These are phyloP conservation scores for Solidago caesia DNA, from an alignment of 129 eudicot species.

Conservation along the genomic window DNA sequence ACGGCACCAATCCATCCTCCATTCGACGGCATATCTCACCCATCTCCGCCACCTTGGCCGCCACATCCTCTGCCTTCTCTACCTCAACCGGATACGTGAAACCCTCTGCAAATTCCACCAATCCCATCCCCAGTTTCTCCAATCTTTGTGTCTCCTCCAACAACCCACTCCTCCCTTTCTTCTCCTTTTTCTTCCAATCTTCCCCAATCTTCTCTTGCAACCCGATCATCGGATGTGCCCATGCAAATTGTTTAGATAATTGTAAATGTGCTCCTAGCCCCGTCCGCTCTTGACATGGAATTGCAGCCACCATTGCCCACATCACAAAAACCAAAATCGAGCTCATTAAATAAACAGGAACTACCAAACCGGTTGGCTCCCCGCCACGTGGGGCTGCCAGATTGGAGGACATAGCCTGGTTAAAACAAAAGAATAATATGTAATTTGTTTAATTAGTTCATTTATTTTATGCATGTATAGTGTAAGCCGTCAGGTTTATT, in stretches of 20 bases:
- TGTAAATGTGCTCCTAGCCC: conserved; percentile 63
- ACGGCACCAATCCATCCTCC: conserved; percentile 72
- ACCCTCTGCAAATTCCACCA: conserved; percentile 59
- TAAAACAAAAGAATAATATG: neutral
- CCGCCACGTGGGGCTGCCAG: conserved; percentile 78
- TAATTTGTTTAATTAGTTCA: no score
- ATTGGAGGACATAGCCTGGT: conserved; percentile 67
- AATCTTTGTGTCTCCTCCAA: conserved; percentile 63
- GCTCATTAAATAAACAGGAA: conserved; percentile 66
- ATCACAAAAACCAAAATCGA: conserved; percentile 59
- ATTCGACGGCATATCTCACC: conserved; percentile 60
- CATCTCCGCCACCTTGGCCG: conserved; percentile 60
- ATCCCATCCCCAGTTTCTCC: conserved; percentile 53
- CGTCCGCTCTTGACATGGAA: conserved; percentile 79
- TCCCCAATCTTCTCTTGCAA: conserved; percentile 87
- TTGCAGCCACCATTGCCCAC: conserved; percentile 88
- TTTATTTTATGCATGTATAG: no score
- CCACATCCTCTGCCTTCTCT: conserved; percentile 67
- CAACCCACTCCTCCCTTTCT: conserved; percentile 70
- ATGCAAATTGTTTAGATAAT: conserved; percentile 48
- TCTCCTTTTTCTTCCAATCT: conserved; percentile 92
- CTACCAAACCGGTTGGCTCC: conserved; percentile 62
- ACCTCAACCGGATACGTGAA: conserved; percentile 67
- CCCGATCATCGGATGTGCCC: conserved; percentile 67
- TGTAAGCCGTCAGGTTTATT: no score